A percentile compares a stretch with the other conserved stretches of the same genome.
Evolutionary conservation across 192 early-diverging fungal species (phyloP).

Genomic region (Dissophora globulifera): DNA sequence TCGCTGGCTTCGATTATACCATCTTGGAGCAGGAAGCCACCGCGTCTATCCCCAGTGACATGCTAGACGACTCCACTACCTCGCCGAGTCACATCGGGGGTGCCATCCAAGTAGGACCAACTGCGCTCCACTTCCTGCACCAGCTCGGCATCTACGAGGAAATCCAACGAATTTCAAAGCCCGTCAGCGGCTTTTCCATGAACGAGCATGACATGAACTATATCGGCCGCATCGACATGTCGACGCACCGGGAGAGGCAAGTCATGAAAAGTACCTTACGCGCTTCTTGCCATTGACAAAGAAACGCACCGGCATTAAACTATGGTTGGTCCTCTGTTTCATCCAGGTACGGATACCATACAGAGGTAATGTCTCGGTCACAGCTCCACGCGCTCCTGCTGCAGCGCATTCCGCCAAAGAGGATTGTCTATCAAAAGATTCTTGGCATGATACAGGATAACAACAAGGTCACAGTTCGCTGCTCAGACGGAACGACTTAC

Average conservation of each 20-base stretch:
- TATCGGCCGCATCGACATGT: conserved; percentile 39
- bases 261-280: too few relatives aligned
- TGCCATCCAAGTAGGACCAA: conserved; percentile 39
- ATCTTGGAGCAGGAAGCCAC: conserved; percentile 22
- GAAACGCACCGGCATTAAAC: too few relatives aligned
- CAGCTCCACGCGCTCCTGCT: conserved; percentile 40
- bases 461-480: conserved; percentile 45
- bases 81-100: conserved; percentile 3
- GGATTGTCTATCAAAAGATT: conserved; percentile 27
- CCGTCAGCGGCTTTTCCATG: conserved; percentile 47
- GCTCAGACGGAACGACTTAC: conserved; percentile 40
- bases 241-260: conserved; percentile 37
- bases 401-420: conserved; percentile 34
- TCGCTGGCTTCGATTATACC: conserved; percentile 49
- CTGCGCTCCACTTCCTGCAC: conserved; percentile 40
- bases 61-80: not conserved
- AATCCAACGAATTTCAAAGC: conserved; percentile 44
- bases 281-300: too few relatives aligned
- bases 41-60: not conserved
- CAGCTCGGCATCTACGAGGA: conserved; percentile 52
- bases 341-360: conserved; percentile 39
- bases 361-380: conserved; percentile 42
- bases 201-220: conserved; percentile 51
- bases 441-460: conserved; percentile 34
- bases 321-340: not conserved